Conservation (phyloP, 2,329 filamentous ascomycete species). For the Ophiostoma australiae region DNA sequence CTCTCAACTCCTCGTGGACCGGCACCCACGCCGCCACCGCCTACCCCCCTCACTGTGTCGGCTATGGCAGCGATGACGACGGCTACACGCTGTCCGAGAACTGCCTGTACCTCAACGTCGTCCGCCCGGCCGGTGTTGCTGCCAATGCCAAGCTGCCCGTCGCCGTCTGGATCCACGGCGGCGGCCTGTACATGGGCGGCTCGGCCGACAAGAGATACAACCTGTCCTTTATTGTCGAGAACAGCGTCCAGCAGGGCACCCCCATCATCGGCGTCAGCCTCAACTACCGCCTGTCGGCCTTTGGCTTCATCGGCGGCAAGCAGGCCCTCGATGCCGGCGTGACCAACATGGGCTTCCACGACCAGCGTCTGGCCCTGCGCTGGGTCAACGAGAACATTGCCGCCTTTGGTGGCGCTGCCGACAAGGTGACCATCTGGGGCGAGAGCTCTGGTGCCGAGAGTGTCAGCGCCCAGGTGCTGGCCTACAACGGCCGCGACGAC, state of each 20-base stretch:
- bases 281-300: slow-evolving; percentile 46
- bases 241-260: slow-evolving; percentile 40
- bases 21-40: slow-evolving; percentile 40
- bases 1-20: slow-evolving; percentile 41
- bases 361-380: slow-evolving; percentile 45
- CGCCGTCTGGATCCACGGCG: slow-evolving; percentile 54
- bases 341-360: slow-evolving; percentile 48
- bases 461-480: slow-evolving; percentile 47
- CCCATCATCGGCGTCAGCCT: slow-evolving; percentile 45
- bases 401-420: slow-evolving; percentile 45
- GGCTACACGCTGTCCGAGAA: slow-evolving; percentile 42
- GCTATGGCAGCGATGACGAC: slow-evolving; percentile 40
- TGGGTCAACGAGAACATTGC: slow-evolving; percentile 50
- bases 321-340: slow-evolving; percentile 41
- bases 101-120: slow-evolving; percentile 58
- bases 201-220: slow-evolving; percentile 51
- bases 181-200: slow-evolving; percentile 37
- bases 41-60: slow-evolving; percentile 46
- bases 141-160: slow-evolving; percentile 42
- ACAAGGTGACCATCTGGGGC: slow-evolving; percentile 49
- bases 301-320: slow-evolving; percentile 48
- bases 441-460: slow-evolving; percentile 50
- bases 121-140: slow-evolving; percentile 48
- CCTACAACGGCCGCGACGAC: slow-evolving; percentile 40
- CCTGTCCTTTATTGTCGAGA: slow-evolving; percentile 52